Percentiles rank a stretch among this genome's conserved stretches.
Evolutionary conservation across 306 rosid genomes (phyloP).

Genomic region (Cajanus cajan): DNA sequence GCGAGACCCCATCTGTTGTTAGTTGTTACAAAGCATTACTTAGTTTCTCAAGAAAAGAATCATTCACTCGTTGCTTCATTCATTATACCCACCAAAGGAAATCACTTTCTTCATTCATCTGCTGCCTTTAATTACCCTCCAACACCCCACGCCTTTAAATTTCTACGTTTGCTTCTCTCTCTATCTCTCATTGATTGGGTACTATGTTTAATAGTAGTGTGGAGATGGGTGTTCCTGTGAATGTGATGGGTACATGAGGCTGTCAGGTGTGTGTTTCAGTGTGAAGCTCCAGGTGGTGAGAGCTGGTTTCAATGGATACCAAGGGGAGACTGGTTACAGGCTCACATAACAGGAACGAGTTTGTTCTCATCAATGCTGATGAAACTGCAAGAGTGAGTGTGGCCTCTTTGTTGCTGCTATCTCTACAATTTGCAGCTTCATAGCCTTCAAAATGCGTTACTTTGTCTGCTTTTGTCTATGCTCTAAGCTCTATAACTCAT

Average conservation of each 20-base stretch:
- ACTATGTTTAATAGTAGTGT: slow-evolving; percentile 16
- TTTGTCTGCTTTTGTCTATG: slow-evolving; percentile 7
- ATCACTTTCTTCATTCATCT: slow-evolving; percentile 10
- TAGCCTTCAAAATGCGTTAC: slow-evolving; percentile 10
- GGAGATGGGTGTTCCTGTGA: slow-evolving; percentile 35
- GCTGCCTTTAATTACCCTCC: slow-evolving; percentile 25
- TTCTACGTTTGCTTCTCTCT: slow-evolving; percentile 18
- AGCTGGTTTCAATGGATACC: slow-evolving; percentile 52
- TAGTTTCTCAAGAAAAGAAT: slow-evolving; percentile 53
- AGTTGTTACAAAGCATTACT: background rate
- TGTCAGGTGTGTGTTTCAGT: background rate
- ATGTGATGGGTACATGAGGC: slow-evolving; percentile 29
- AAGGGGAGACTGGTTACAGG: slow-evolving; percentile 71
- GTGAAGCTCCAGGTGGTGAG: slow-evolving; percentile 31
- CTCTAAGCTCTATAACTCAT: background rate
- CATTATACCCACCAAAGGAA: slow-evolving; percentile 20
- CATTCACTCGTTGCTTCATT: slow-evolving; percentile 14
- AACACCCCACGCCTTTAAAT: slow-evolving; percentile 5
- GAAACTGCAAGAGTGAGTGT: slow-evolving; percentile 71
- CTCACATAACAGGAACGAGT: slow-evolving; percentile 79
- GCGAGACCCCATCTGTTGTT: slow-evolving; percentile 7
- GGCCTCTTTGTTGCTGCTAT: background rate
- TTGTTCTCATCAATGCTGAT: slow-evolving; percentile 80
- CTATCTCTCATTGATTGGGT: slow-evolving; percentile 17
- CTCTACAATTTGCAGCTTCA: slow-evolving; percentile 20